Evolutionary conservation across 805 yeast species (phyloP).

Genomic region (Suhomyces vadensis): DNA sequence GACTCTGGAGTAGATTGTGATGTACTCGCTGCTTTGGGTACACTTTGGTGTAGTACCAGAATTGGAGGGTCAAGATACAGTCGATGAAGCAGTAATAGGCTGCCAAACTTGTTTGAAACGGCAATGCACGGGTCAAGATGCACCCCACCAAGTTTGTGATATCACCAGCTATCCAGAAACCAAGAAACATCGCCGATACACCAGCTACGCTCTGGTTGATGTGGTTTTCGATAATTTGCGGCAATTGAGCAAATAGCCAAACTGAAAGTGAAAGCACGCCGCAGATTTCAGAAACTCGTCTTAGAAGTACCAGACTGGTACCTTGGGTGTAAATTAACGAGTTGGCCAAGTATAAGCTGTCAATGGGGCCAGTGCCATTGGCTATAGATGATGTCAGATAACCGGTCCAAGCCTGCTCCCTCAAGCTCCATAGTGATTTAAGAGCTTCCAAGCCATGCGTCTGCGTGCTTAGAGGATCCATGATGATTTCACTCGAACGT

Average conservation of each 20-base stretch:
- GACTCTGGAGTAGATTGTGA: conserved; percentile 40
- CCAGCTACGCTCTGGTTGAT: conserved; percentile 38
- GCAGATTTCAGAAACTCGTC: conserved; percentile 12
- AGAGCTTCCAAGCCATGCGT: no score
- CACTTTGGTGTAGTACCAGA: conserved; percentile 60
- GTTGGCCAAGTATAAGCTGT: no score
- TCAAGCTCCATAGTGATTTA: no score
- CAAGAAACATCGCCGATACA: conserved; percentile 31
- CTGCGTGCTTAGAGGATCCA: no score
- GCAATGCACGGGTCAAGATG: conserved; percentile 69
- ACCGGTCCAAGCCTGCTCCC: no score
- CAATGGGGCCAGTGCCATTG: no score
- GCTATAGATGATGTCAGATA: no score
- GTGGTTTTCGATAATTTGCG: conserved; percentile 29
- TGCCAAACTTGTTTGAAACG: conserved; percentile 77
- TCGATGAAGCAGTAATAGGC: conserved; percentile 76
- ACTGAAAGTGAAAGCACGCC: conserved; percentile 24
- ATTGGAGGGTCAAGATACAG: conserved; percentile 65
- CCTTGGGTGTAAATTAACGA: no score
- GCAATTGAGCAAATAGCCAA: conserved; percentile 34
- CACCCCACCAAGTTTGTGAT: conserved; percentile 66
- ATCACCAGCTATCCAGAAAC: conserved; percentile 40
- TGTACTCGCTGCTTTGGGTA: conserved; percentile 42
- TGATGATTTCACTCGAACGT: no score
- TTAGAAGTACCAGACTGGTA: neutral